A percentile compares a stretch with the other conserved stretches of the same genome.
Conservation (phyloP, 2,329 filamentous ascomycete genomes). For the Cercospora janseana region DNA sequence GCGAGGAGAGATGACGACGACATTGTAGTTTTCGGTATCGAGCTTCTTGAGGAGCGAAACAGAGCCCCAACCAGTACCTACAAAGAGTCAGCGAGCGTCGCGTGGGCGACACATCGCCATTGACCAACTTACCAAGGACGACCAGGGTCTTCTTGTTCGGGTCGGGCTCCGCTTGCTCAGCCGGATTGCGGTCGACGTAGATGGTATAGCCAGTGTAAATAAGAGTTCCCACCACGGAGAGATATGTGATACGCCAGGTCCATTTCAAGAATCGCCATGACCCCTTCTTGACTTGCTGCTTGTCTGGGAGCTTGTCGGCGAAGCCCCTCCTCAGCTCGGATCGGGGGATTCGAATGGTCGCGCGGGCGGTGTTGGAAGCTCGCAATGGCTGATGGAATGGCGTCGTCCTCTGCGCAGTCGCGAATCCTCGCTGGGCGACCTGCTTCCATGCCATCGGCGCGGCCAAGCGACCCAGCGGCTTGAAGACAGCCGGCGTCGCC, state of each 20-base stretch:
- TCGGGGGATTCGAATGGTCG: constrained; percentile 15
- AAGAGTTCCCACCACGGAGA: constrained; percentile 67
- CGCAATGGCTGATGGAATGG: constrained; percentile 25
- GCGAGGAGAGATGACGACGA: constrained; percentile 87
- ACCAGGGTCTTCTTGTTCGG: constrained; percentile 95
- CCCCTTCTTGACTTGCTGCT: constrained; percentile 49
- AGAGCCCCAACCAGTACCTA: constrained; percentile 94
- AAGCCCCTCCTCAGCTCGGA: constrained; percentile 32
- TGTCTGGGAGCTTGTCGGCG: constrained; percentile 34
- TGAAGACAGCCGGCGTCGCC: constrained; percentile 30
- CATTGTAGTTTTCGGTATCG: constrained; percentile 98
- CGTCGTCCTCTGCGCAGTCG: constrained; percentile 21
- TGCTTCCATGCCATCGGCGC: constrained; percentile 28
- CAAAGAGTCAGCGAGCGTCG: constrained; percentile 16
- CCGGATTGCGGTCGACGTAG: constrained; percentile 77
- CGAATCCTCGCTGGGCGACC: constrained; percentile 26
- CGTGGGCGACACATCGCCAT: constrained; percentile 1
- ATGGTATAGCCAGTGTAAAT: constrained; percentile 76
- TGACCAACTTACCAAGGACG: constrained; percentile 68
- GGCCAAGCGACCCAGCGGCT: constrained; percentile 30
- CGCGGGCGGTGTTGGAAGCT: constrained; percentile 18
- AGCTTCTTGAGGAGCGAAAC: constrained; percentile 97
- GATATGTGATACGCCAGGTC: constrained; percentile 78
- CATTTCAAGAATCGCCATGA: constrained; percentile 69
- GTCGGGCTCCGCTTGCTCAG: constrained; percentile 74